Conservation (phyloP, 441 rosid species). For the Hura crepitans region DNA sequence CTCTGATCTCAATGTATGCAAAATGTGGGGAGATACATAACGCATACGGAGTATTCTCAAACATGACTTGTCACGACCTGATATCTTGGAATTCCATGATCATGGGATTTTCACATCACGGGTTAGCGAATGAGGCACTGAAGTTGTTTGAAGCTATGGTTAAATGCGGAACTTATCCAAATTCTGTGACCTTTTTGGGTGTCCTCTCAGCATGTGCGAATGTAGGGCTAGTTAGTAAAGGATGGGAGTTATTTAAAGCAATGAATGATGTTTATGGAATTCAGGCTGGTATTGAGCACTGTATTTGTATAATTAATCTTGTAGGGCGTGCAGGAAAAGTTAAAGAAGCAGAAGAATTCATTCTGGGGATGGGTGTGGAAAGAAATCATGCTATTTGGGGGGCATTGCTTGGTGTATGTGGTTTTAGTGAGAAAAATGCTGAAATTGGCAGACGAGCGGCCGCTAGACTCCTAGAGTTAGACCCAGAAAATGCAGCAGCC, state of each 20-base stretch:
- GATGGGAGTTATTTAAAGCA: slow-evolving; percentile 43
- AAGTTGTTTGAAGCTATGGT: slow-evolving; percentile 49
- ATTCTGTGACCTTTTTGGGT: slow-evolving; percentile 64
- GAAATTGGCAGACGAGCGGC: slow-evolving; percentile 54
- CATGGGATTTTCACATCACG: slow-evolving; percentile 69
- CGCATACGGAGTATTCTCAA: slow-evolving; percentile 49
- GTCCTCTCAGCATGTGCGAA: slow-evolving; percentile 71
- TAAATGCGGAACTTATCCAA: slow-evolving; percentile 43
- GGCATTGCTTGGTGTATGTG: slow-evolving; percentile 56
- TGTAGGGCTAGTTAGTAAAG: slow-evolving; percentile 48
- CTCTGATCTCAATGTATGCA: slow-evolving; percentile 72
- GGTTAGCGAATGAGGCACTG: slow-evolving; percentile 49
- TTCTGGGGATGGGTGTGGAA: slow-evolving; percentile 44
- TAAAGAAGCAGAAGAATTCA: slow-evolving; percentile 66
- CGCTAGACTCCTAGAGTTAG: slow-evolving; percentile 46
- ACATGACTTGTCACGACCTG: slow-evolving; percentile 45
- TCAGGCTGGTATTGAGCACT: slow-evolving; percentile 57
- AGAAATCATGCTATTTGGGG: slow-evolving; percentile 59
- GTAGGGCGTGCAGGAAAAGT: slow-evolving; percentile 71
- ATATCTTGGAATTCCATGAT: slow-evolving; percentile 86
- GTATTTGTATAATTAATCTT: slow-evolving; percentile 62
- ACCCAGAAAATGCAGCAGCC: slow-evolving; percentile 65
- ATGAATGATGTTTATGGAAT: slow-evolving; percentile 45
- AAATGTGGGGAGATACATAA: slow-evolving; percentile 65
- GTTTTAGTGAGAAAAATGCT: slow-evolving; percentile 36